Evolutionary conservation across 2,329 filamentous ascomycete species (phyloP), one percentile per base, ranked within the genome.

Genomic region (Cladobotryum protrusum): DNA sequence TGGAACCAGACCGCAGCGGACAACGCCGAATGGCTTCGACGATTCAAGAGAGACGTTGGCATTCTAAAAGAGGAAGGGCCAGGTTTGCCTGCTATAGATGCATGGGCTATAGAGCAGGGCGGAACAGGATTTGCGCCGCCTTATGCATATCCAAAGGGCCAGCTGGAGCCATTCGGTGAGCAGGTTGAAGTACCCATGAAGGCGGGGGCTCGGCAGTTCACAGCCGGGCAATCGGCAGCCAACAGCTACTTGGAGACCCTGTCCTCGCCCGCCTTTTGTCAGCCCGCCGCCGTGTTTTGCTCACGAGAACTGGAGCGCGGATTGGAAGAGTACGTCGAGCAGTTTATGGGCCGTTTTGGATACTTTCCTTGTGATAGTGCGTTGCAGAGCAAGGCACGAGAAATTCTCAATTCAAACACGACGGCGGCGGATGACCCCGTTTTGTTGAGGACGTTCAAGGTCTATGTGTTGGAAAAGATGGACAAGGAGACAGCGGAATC

Each of bases 21-120:
- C 58, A 83, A 84, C 55, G 72, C 71, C 1, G 80, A 84, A 62
- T 85, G 81, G 81, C 70, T 85, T 12, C 71, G 74, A 49, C 74
- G 80, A 41, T 83, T 85, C 67, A 84, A 85, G 63, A 73, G 78
- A 11, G 73, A 79, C 43, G 71, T 68, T 1, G 78, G 78, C 15
- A 75, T 84, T 29, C 62, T 76, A 1, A 63, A 69, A n/a, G 67
- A 71, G 9, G 64, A 69, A 4, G 76, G 79, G 0, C 78, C 78
- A 0, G 78, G 78, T 2, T 68, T 83, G 0, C 67, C 71, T 0
- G 54, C 61, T 2, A 66, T 62, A 19, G 53, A 61, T 6, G 61
- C 67, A 0, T 81, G 78, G 78, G 69, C 69, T 42, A 54, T 75
- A 2, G 60, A 65, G n/a, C 71, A 74, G 37, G 77, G 78, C 19